Evolutionary conservation across 2,329 filamentous ascomycete genomes (phyloP), one percentile per base, ranked within the genome.

Genomic region (Dothideomycetes sp.): DNA sequence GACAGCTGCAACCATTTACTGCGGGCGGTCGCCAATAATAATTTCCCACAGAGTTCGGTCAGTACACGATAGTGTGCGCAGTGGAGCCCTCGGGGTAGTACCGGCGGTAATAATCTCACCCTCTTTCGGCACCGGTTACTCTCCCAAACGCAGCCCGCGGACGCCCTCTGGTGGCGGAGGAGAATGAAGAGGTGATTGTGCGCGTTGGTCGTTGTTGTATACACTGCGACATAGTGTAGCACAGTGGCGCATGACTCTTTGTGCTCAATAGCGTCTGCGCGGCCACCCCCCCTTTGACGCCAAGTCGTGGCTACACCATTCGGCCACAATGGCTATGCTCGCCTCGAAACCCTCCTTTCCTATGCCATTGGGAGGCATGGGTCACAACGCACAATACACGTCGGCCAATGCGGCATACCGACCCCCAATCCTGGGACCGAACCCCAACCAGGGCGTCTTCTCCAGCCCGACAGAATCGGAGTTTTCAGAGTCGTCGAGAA

Each of bases 381-480:
- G 31, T 14, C 31, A 33, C 16, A 29, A 42, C 33, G 29, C 43
- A 11, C 50, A 52, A 36, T 56, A 55, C 42, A 50, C 51, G 32
- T 40, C 50, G 11, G 38, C 46, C n/a, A 40, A 45, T 15, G 37
- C 47, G 14, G 42, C 38, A 35, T 31, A 36, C 14, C 39, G 43
- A 14, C 43, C 37, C 32, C 22, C 7, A 27, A 27, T 27, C 7
- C 22, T 27, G 7, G 22, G 22, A 12, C 12, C 22, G 22, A 12
- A 12, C 7, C 37, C 42, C 38, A 51, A 45, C 45, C 47, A 81
- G 44, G 59, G 60, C 40, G 59, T 66, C 48, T 89, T 83, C 56
- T 75, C 77, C 31, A 94, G 85, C 57, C 87, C 88, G 33, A 94
- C 87, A 48, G 85, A 93, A 55, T 94, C 86, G 19, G 87, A 94